Evolutionary conservation across 495 filamentous ascomycete species (phyloP), one percentile per base, ranked within the genome.

Genomic region (Friedmanniomyces simplex): DNA sequence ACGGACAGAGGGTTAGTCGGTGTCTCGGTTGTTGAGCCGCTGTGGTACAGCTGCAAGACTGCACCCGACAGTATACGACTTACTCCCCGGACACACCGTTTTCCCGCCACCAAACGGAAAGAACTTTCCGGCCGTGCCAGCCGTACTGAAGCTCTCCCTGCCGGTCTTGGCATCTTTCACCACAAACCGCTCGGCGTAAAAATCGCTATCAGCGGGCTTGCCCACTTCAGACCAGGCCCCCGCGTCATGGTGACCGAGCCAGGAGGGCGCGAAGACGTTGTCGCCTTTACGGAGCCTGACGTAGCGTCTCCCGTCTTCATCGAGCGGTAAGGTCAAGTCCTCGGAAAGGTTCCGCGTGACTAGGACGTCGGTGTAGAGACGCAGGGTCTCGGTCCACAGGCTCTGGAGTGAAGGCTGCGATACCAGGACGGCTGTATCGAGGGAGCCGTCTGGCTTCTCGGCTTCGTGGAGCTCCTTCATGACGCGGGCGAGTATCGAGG

Each of bases 351-450:
- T 57, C 14, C 65, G 37, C 14, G 65, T 67, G 14, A 65, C 55
- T 7, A 65, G 52, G 39, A 60, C 53, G 47, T 67, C 65, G 30
- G 46, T 49, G 51, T 67, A 63, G 5, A 67, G 20, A 7, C 65
- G 54, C 48, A 67, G 49, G 7, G 57, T 55, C 48, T 67, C 65
- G 20, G 57, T 58, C 50, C 61, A 67, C 1, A 67, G 50, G 55
- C 59, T 60, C 32, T 65, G 58, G 30, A 67, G 43, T 22, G 65
- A 37, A 10, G 65, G 63, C 37, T 55, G 52, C 11, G 63, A n/a
- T 13, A 54, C 30, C 51, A 67, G 37, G 14, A 36, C 55, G 1
- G 54, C 21, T 5, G 62, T 51, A 32, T 66, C 34, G 21, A 66
- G 22, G 13, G 55, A 49, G 28, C 64, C 64, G 47, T 66, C 64